Evolutionary conservation across 164 flowering plant species (phyloP), one percentile per base, ranked within the genome.

Genomic region (Cinnamomum micranthum): DNA sequence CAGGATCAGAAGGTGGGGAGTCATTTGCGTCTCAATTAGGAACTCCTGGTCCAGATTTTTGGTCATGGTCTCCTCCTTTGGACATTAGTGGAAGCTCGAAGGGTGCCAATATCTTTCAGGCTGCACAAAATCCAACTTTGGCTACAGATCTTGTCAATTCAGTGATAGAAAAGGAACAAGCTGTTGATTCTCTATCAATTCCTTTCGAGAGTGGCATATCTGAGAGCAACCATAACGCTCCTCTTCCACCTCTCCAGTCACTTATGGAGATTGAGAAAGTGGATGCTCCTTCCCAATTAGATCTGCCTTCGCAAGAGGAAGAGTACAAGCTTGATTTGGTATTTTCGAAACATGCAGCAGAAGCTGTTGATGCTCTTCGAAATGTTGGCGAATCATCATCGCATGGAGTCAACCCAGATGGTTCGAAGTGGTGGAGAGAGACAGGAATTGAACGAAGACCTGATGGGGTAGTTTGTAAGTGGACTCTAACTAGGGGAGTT

Each of bases 361-460:
- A 90, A 82, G 97, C 93, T 73, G 90, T 88, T 71, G 77, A 80
- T 73, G 94, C 91, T 74, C 91, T 92, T 73, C 74, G 77, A 52
- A 71, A 82, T 60, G 80, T 75, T 68, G 82, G 71, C 27, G 86
- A 82, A 71, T 76, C 69, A 22, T 74, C 75, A 20, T 73, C 87
- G 2, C 6, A 78, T 66, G 95, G 97, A 76, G 87, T 86, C 60
- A 75, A 79, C 74, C 79, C 79, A 1, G 98, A 95, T 82, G 99
- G 99, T 64, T 84, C 92, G 35, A 89, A 86, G 82, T 92, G 95
- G 96, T 95, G 98, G 99, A 91, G 77, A 82, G 95, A 92, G 83
- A 91, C 90, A 19, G 99, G 99, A 60, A 76, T 86, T 10, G 98
- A 95, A 77, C 71, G 14, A 76, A 81, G 97, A 75, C 86, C 94